These are phyloP conservation scores for Cornus suecica DNA, from an alignment of 148 eudicot genomes.

Conservation along the genomic window DNA sequence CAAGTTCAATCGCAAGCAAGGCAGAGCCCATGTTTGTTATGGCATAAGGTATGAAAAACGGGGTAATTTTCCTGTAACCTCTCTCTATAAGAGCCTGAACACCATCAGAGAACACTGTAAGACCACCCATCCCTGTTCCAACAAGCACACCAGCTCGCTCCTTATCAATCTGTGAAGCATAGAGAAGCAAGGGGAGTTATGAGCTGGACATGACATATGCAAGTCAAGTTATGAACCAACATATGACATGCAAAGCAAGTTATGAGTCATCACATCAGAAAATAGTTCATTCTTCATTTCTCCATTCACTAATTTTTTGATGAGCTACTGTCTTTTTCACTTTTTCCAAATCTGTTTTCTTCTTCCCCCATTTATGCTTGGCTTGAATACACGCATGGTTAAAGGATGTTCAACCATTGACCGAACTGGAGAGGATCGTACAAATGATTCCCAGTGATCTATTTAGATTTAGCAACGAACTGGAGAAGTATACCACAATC, in stretches of 20 bases:
- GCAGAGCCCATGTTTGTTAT: constrained; percentile 97
- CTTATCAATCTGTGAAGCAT: constrained; percentile 67
- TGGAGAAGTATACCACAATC: too few species aligned
- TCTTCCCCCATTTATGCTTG: neutral
- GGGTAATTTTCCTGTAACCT: constrained; percentile 86
- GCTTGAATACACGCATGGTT: neutral
- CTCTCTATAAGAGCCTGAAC: constrained; percentile 76
- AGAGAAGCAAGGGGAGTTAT: neutral
- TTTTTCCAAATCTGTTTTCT: neutral
- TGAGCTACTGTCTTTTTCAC: too few species aligned
- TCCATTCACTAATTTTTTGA: too few species aligned
- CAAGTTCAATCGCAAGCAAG: constrained; percentile 88
- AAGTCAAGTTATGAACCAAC: too few species aligned
- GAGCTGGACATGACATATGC: neutral
- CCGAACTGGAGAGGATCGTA: neutral
- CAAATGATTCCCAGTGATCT: too few species aligned
- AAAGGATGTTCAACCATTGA: neutral
- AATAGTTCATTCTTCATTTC: neutral
- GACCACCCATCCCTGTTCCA: constrained; percentile 98
- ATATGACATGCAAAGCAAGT: neutral
- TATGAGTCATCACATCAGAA: neutral
- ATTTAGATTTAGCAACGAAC: too few species aligned
- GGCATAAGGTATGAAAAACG: constrained; percentile 90
- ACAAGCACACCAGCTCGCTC: constrained; percentile 85
- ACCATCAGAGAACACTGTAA: constrained; percentile 78